phyloP scores from a whole-genome alignment of 768 basidiomycete species.

The Tulasnella calospora region DNA sequence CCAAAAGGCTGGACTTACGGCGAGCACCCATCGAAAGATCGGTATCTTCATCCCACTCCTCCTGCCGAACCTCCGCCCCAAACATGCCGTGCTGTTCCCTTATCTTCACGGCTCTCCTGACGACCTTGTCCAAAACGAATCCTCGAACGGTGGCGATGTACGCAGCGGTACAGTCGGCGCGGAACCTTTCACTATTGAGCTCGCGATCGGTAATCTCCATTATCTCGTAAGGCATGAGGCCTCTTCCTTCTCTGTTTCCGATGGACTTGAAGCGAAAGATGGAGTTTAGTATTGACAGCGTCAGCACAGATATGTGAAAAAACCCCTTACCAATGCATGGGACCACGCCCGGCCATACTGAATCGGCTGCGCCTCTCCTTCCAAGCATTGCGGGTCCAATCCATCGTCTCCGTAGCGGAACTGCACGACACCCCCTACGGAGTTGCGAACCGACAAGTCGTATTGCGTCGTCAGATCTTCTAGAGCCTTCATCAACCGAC shows the following conservation, averaged over 20 bases:
- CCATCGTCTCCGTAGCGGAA: constrained; percentile 97
- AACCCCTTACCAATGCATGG: constrained; percentile 60
- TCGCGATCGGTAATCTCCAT: constrained; percentile 63
- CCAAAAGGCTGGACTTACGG: constrained; percentile 43
- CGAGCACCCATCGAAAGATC: constrained; percentile 73
- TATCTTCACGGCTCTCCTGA: constrained; percentile 56
- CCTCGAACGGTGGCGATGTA: constrained; percentile 63
- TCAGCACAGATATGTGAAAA: constrained; percentile 25
- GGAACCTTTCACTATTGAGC: constrained; percentile 54
- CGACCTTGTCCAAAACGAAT: constrained; percentile 58
- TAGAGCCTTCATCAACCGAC: constrained; percentile 90
- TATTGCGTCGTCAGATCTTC: constrained; percentile 97
- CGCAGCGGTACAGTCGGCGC: constrained; percentile 62
- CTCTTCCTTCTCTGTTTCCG: constrained; percentile 53
- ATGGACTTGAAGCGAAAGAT: constrained; percentile 49
- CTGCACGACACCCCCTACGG: constrained; percentile 90
- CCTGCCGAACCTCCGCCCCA: constrained; percentile 66
- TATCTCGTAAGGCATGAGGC: constrained; percentile 84
- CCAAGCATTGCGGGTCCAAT: constrained; percentile 91
- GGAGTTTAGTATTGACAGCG: neutral
- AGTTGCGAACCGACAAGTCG: constrained; percentile 92
- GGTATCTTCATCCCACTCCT: constrained; percentile 72
- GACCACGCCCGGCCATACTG: constrained; percentile 83
- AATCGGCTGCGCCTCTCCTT: constrained; percentile 91
- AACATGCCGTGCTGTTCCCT: constrained; percentile 76